Evolutionary conservation across 176 grass and related monocot species (phyloP), one percentile per base, ranked within the genome.

Genomic region (Alopecurus myosuroides): DNA sequence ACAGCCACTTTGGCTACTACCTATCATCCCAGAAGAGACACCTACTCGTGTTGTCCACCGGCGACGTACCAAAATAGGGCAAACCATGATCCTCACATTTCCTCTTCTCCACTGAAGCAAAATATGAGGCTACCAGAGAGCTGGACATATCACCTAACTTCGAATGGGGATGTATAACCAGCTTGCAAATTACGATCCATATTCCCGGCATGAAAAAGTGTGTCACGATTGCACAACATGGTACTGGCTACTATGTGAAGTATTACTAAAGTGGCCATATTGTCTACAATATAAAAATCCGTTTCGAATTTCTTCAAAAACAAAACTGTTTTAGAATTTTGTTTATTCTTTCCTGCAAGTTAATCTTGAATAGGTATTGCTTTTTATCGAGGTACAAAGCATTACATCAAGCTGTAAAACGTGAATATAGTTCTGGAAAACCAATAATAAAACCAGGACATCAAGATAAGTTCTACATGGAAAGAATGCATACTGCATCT

Each of bases 81-180:
- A n/a, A n/a, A n/a, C n/a, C n/a, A n/a, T n/a, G n/a, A n/a, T n/a
- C n/a, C n/a, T n/a, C n/a, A n/a, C n/a, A n/a, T n/a, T n/a, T n/a
- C n/a, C n/a, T n/a, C n/a, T n/a, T n/a, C n/a, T n/a, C n/a, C n/a
- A n/a, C n/a, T n/a, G n/a, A n/a, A n/a, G n/a, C n/a, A 58, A 95
- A 98, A 91, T 98, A 98, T 31, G 79, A 93, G 51, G 81, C 80
- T 70, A 95, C 62, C 52, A 98, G 85, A 77, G 77, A 53, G 45
- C 83, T 95, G 46, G 96, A 98, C 28, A 92, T 85, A 85, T 76
- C 79, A 13, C 93, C 87, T 75, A 98, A 86, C 89, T 85, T 86
- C 0, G 33, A 79, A 90, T 94, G 82, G 26, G 91, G 91, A 95
- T 98, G 93, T 30, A 87, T 83, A 81, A 98, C 70, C 50, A 90